Evolutionary conservation across 345 rosid genomes (phyloP).

Genomic region (Schrenkiella parvula): DNA sequence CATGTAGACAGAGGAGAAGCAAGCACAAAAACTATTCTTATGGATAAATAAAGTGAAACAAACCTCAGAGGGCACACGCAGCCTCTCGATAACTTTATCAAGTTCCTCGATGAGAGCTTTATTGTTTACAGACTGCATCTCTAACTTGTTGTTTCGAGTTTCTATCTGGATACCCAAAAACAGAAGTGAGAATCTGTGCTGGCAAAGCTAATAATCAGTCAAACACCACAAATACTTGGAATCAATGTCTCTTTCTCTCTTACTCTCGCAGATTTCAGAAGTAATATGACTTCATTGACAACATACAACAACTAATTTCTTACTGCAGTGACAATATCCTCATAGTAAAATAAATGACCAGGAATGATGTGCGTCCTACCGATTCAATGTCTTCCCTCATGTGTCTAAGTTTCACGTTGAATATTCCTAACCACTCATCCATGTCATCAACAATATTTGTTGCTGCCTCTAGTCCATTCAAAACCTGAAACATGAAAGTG

Average conservation of each 20-base stretch:
- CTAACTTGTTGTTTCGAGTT: constrained; percentile 93
- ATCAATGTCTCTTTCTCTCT: not conserved
- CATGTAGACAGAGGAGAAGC: constrained; percentile 3
- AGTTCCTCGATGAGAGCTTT: constrained; percentile 87
- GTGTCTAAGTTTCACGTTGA: constrained; percentile 95
- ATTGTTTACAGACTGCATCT: constrained; percentile 95
- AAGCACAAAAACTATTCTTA: not conserved
- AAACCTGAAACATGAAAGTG: constrained; percentile 50
- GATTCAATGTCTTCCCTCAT: constrained; percentile 99
- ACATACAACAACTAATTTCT: not conserved
- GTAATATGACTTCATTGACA: not conserved
- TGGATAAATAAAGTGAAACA: constrained; percentile 10
- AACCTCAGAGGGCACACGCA: constrained; percentile 90
- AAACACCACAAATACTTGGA: not conserved
- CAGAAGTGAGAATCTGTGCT: constrained; percentile 10
- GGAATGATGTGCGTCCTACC: constrained; percentile 41
- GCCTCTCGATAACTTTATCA: constrained; percentile 80
- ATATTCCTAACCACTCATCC: constrained; percentile 98
- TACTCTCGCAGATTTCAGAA: not conserved
- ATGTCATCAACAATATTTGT: constrained; percentile 90
- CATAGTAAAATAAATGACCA: not conserved
- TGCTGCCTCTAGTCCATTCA: constrained; percentile 96
- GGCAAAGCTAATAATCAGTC: constrained; percentile 17
- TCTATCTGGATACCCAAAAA: constrained; percentile 67
- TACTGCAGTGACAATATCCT: not conserved